Percentiles rank a stretch among this genome's conserved stretches.
These are phyloP conservation scores for Pouteria glomerata DNA, from an alignment of 148 eudicot genomes.

Conservation along the genomic window DNA sequence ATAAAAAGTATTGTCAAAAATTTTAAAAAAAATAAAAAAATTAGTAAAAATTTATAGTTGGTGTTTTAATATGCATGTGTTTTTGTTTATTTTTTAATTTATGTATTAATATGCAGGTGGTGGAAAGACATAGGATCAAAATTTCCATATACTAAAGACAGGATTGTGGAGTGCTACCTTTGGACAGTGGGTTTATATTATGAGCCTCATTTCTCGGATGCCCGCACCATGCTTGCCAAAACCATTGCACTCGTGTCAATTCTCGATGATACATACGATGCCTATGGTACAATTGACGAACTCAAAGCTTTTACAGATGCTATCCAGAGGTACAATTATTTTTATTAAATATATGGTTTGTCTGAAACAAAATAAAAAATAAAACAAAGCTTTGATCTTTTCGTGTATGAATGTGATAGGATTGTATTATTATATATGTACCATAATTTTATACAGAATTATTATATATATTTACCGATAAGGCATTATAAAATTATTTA, in stretches of 20 bases:
- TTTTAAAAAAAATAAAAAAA: too few species aligned
- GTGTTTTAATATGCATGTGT: neutral
- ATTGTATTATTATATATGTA: neutral
- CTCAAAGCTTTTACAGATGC: slow-evolving; percentile 23
- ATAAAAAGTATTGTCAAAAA: neutral
- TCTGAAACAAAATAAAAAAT: neutral
- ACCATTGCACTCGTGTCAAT: slow-evolving; percentile 13
- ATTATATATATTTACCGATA: too few species aligned
- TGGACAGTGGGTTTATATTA: slow-evolving; percentile 21
- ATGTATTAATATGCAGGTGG: slow-evolving; percentile 31
- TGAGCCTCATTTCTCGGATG: slow-evolving; percentile 27
- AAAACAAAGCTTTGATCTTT: neutral
- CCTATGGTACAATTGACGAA: slow-evolving; percentile 41
- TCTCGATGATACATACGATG: slow-evolving; percentile 49
- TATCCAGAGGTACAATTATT: slow-evolving; percentile 27
- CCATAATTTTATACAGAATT: too few species aligned
- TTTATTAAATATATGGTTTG: neutral
- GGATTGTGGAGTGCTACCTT: slow-evolving; percentile 30
- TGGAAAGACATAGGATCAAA: slow-evolving; percentile 26
- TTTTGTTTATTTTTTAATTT: neutral
- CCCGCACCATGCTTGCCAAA: slow-evolving; percentile 21
- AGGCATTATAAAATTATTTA: too few species aligned
- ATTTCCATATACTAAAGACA: slow-evolving; percentile 29
- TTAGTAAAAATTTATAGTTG: too few species aligned
- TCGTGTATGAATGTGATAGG: neutral